These are phyloP conservation scores for Ganoderma boninense DNA, from an alignment of 1,284 basidiomycete species.

Conservation along the genomic window DNA sequence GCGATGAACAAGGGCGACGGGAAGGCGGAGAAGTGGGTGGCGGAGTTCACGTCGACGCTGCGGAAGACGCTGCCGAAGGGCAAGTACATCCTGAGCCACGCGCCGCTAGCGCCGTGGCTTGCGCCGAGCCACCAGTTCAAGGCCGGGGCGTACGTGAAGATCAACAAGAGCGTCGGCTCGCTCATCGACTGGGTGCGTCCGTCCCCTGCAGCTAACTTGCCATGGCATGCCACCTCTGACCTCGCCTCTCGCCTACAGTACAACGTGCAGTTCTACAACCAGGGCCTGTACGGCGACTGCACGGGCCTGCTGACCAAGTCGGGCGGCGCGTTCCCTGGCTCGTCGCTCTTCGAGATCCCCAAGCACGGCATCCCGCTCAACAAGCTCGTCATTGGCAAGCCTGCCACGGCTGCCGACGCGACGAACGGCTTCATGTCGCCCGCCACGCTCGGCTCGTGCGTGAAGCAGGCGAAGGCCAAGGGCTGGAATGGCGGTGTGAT, in stretches of 20 bases:
- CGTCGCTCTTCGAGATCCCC: constrained; percentile 65
- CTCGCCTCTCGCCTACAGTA: constrained; percentile 41
- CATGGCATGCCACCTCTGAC: no score
- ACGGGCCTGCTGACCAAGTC: constrained; percentile 54
- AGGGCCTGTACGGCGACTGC: constrained; percentile 56
- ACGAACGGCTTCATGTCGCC: constrained; percentile 64
- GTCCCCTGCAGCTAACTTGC: no score
- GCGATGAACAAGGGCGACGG: constrained; percentile 51
- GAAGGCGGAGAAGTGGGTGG: constrained; percentile 50
- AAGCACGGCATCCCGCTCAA: constrained; percentile 57
- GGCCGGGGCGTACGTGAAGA: constrained; percentile 69
- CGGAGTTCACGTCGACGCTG: constrained; percentile 47
- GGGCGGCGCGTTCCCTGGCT: constrained; percentile 18
- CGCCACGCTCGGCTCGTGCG: constrained; percentile 60
- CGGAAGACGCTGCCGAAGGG: constrained; percentile 43
- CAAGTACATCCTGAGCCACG: constrained; percentile 47
- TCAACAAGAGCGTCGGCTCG: constrained; percentile 61
- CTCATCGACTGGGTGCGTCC: constrained; percentile 46
- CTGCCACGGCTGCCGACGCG: constrained; percentile 49
- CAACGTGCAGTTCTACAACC: constrained; percentile 68
- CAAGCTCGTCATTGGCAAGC: constrained; percentile 69
- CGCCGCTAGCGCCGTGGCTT: constrained; percentile 65
- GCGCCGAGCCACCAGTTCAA: constrained; percentile 52
- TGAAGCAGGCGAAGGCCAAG: constrained; percentile 57
- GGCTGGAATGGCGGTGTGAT: constrained; percentile 59